Evolutionary conservation across 73 alveolate species (phyloP).

Genomic region (Tetrahymena malaccensis): DNA sequence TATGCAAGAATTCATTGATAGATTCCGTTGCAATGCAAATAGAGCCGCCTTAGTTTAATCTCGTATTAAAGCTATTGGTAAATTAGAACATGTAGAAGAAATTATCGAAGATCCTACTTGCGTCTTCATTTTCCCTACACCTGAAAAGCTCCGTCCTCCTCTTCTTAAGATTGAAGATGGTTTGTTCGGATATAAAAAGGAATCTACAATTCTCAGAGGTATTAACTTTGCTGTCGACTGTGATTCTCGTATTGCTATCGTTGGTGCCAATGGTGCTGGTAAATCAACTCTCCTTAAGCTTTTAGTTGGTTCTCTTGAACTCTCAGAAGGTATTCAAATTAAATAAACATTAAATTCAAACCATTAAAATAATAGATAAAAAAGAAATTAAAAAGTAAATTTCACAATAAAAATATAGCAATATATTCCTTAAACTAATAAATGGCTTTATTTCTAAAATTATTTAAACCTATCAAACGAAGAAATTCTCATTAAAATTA

Average conservation of each 20-base stretch:
- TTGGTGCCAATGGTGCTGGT: slow-evolving; percentile 99
- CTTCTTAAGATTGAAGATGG: slow-evolving; percentile 91
- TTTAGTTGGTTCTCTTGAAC: slow-evolving; percentile 77
- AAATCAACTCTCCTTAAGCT: slow-evolving; percentile 97
- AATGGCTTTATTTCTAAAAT: not conserved
- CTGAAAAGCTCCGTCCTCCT: slow-evolving; percentile 94
- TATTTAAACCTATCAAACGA: too few species aligned
- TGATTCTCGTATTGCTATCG: slow-evolving; percentile 96
- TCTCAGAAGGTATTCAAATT: slow-evolving; percentile 48
- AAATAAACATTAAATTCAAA: not conserved
- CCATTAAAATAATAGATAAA: not conserved
- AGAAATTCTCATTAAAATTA: too few species aligned
- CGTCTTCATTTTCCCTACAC: slow-evolving; percentile 96
- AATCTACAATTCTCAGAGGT: slow-evolving; percentile 67
- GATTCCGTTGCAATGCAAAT: slow-evolving; percentile 97
- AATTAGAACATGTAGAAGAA: slow-evolving; percentile 93
- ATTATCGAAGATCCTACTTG: slow-evolving; percentile 97
- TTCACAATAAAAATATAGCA: not conserved
- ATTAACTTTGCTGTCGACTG: slow-evolving; percentile 91
- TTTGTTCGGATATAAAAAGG: slow-evolving; percentile 76
- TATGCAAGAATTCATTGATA: slow-evolving; percentile 94
- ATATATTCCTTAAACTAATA: not conserved
- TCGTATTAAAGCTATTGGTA: slow-evolving; percentile 88
- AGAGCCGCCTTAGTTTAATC: slow-evolving; percentile 97
- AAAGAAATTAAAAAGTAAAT: too few species aligned